Percentiles rank a stretch among this genome's conserved stretches.
Conservation (phyloP, 345 rosid species). For the Pseudoturritis turrita region DNA sequence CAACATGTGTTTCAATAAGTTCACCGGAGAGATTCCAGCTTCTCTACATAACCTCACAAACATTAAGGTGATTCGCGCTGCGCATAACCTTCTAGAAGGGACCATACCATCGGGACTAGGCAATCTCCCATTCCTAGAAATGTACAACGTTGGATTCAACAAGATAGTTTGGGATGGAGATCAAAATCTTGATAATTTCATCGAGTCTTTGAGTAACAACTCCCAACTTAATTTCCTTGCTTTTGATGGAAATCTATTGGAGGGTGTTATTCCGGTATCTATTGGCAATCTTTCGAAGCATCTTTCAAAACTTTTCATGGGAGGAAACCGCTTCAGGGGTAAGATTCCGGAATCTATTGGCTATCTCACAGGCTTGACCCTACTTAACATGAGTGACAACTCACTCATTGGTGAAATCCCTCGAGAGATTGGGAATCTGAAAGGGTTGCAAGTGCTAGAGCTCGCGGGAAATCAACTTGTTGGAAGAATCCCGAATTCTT, state of each 20-base stretch:
- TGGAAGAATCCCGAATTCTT: conserved; percentile 36
- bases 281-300: conserved; percentile 42
- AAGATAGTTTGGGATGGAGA: conserved; percentile 27
- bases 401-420: conserved; percentile 44
- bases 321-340: conserved; percentile 39
- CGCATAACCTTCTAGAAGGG: conserved; percentile 36
- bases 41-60: conserved; percentile 46
- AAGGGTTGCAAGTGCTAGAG: conserved; percentile 36
- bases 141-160: conserved; percentile 39
- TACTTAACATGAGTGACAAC: conserved; percentile 39
- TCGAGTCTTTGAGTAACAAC: conserved; percentile 39
- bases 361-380: conserved; percentile 35
- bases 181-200: conserved; percentile 27
- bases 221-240: conserved; percentile 37
- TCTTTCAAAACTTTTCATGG: conserved; percentile 32
- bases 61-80: conserved; percentile 31
- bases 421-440: conserved; percentile 33
- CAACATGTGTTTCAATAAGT: conserved; percentile 41
- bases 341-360: conserved; percentile 34
- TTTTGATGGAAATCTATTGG: conserved; percentile 35
- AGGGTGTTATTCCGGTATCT: conserved; percentile 40
- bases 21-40: conserved; percentile 39
- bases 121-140: conserved; percentile 35
- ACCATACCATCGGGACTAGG: conserved; percentile 36
- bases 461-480: conserved; percentile 38